A percentile compares a stretch with the other conserved stretches of the same genome.
phyloP scores from a whole-genome alignment of 345 rosid species.

The Syzygium aqueum region DNA sequence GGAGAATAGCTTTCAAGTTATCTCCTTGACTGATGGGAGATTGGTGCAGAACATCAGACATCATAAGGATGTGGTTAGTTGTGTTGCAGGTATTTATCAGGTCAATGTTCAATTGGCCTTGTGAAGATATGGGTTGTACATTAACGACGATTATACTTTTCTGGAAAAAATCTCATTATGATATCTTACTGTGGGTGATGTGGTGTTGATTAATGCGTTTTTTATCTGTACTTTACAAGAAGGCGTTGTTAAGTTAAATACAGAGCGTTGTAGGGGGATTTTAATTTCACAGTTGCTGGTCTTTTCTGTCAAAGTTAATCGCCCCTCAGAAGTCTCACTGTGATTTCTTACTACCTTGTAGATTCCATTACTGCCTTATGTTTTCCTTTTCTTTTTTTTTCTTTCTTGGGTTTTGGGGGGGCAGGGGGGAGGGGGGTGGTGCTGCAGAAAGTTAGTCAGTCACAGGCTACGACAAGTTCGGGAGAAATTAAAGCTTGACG shows the following conservation, averaged over 20 bases:
- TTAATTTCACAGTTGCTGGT: neutral
- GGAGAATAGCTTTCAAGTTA: slow-evolving; percentile 95
- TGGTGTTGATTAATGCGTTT: neutral
- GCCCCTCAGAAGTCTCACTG: neutral
- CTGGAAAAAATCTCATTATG: neutral
- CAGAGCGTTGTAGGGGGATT: neutral
- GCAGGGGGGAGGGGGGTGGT: neutral
- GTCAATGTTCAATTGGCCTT: neutral
- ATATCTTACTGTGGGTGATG: neutral
- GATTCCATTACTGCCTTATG: neutral
- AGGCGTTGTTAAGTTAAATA: neutral
- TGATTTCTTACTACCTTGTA: neutral
- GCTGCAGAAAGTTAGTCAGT: neutral
- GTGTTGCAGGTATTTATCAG: slow-evolving; percentile 76
- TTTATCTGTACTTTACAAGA: neutral
- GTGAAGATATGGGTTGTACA: neutral
- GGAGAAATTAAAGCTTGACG: neutral
- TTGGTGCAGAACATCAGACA: slow-evolving; percentile 92
- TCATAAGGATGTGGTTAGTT: slow-evolving; percentile 93
- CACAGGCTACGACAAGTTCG: neutral
- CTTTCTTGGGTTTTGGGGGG: neutral
- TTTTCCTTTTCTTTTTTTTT: neutral
- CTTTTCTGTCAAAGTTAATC: neutral
- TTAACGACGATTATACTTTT: neutral
- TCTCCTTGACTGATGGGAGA: slow-evolving; percentile 82